Base-by-base conservation (phyloP, 768 basidiomycete genomes). In the Leccinum incarnatum region DNA sequence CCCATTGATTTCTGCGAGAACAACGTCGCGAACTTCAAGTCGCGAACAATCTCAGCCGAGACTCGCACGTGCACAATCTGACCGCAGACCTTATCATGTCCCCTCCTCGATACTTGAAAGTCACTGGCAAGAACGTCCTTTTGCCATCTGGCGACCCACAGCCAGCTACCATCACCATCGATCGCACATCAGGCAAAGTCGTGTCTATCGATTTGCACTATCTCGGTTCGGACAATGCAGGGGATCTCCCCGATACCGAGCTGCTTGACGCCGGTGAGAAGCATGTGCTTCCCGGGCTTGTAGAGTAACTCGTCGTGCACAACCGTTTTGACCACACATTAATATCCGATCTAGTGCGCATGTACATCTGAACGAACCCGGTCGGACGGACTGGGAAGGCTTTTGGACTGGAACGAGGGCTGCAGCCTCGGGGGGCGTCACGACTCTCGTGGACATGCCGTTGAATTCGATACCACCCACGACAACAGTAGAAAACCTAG, bases 381-480 rank as follows among this genome's bases (percentile, higher is more conserved):
- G 95, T 12, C 85, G 95, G 25, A 93, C 92, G 2, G 86, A 89
- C 58, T 97, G 95, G 95, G 95, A 97, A 69, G 95, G 95, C 0
- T 96, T 97, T 70, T 83, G 81, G 76, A 91, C 93, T 0, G 95
- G 93, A n/a, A 95, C 95, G 1, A 76, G 79, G 55, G 96, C 96
- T 19, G 96, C 96, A 1, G 85, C 87, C 2, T 89, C 93, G 1
- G 96, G 96, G 21, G 97, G 96, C 7, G 85, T 98, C n/a, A 98
- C 95, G 8, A 93, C 93, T 6, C 78, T 98, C 21, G 88, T 98
- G 32, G 97, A 98, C 75, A 99, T 98, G 96, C 97, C 96, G 2
- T 78, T 99, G 55, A 98, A 99, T 73, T 96, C 95, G 2, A 91
- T 98, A 55, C 96, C 96, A 1, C 94, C 97, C 0, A 98, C 97